A percentile compares a stretch with the other conserved stretches of the same genome.
These are phyloP conservation scores for Lentinula sp. DNA, from an alignment of 768 basidiomycete species.

Conservation along the genomic window DNA sequence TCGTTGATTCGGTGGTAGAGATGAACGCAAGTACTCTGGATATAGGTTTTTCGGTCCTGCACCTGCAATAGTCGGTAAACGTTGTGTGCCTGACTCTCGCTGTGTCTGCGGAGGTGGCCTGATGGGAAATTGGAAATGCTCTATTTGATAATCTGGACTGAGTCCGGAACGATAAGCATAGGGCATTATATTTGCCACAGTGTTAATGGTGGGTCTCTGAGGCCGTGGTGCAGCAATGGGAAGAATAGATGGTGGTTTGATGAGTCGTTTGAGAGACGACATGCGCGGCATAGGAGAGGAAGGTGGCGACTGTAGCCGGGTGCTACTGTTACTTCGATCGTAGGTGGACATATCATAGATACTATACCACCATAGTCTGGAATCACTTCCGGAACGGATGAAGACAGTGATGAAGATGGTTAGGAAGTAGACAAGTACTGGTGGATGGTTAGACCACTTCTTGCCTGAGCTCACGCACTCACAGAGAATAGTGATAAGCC, in stretches of 20 bases:
- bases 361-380: slow-evolving; percentile 44
- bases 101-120: slow-evolving; percentile 3
- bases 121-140: slow-evolving; percentile 32
- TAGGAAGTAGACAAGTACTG: slow-evolving; percentile 58
- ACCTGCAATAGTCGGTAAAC: background rate
- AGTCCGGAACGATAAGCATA: slow-evolving; percentile 34
- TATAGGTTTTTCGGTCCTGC: background rate
- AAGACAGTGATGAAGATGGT: slow-evolving; percentile 38
- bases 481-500: slow-evolving; percentile 41
- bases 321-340: slow-evolving; percentile 21
- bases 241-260: slow-evolving; percentile 32
- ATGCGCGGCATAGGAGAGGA: slow-evolving; percentile 24
- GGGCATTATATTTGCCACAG: slow-evolving; percentile 13
- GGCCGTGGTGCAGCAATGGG: slow-evolving; percentile 40
- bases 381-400: slow-evolving; percentile 35
- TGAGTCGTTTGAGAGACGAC: slow-evolving; percentile 22
- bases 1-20: slow-evolving; percentile 12
- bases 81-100: slow-evolving; percentile 9
- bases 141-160: slow-evolving; percentile 39
- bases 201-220: slow-evolving; percentile 25
- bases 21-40: slow-evolving; percentile 7
- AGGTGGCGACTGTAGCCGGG: slow-evolving; percentile 17
- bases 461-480: slow-evolving; percentile 10
- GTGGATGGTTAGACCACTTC: slow-evolving; percentile 2
- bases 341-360: slow-evolving; percentile 38